Evolutionary conservation across 2,329 filamentous ascomycete species (phyloP), one percentile per base, ranked within the genome.

Genomic region (Venturia aucupariae): DNA sequence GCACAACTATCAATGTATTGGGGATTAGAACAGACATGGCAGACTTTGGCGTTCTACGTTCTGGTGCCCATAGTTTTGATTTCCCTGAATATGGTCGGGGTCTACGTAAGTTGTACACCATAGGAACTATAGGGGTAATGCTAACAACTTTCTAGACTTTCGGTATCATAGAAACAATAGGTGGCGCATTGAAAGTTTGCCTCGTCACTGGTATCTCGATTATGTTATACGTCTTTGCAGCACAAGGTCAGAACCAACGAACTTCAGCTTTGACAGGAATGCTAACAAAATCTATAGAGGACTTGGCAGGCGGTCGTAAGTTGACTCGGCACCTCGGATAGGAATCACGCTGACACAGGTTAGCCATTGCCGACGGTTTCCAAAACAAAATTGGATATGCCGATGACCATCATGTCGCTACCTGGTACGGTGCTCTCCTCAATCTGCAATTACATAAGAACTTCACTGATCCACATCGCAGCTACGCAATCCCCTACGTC

Each of bases 151-250:
- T 61, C 22, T 22, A 30, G 24, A 42, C 27, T 6, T 61, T 42
- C 22, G 60, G 60, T 5, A 39, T 41, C 19, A 46, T 61, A 39
- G 60, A 61, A 38, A 42, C 60, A 3, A 61, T 61, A 35, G 41
- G 60, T 46, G 60, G 60, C 17, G 27, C 39, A 15, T 24, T 61
- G 60, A 61, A 61, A 30, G 41, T 61, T 8, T 61, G 32, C 22
- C 60, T 61, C 24, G 60, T 46, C 27, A 7, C 39, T 46, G 60
- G 60, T 30, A 19, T 46, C 11, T 30, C 35, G 5, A 46, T 61
- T 46, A 39, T 61, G 35, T 38, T 61, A 3, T 61, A 61, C 30
- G 35, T 42, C 3, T 39, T 61, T 30, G 60, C 60, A 11, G 60
- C 30, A 8, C 30, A 60, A 60, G 24, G 55, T 60, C 7, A n/a